Conservation (phyloP, 2,329 filamentous ascomycete genomes). For the Xylariaceae sp. region DNA sequence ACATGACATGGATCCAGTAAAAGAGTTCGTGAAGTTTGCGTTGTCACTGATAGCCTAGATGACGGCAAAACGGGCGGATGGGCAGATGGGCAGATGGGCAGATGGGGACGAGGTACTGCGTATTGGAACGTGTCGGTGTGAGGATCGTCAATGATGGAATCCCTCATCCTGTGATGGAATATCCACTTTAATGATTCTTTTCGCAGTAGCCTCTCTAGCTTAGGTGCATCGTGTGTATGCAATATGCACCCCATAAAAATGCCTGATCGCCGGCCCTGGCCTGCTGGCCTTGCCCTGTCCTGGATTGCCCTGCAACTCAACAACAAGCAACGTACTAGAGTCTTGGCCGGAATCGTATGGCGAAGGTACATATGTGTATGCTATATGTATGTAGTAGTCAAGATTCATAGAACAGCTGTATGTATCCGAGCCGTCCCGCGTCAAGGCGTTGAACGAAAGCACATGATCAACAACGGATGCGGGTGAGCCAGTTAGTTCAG, state of each 20-base stretch:
- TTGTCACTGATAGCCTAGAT: not conserved
- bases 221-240: slow-evolving; percentile 20
- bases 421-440: slow-evolving; percentile 25
- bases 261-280: too few species aligned
- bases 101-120: not conserved
- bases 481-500: slow-evolving; percentile 24
- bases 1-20: not conserved
- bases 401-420: slow-evolving; percentile 2
- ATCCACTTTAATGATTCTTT: slow-evolving; percentile 15
- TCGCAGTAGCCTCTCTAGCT: slow-evolving; percentile 19
- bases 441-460: slow-evolving; percentile 14
- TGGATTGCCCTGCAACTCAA: not conserved
- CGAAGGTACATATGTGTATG: slow-evolving; percentile 13
- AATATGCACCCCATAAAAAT: slow-evolving; percentile 19
- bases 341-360: slow-evolving; percentile 20
- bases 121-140: slow-evolving; percentile 26
- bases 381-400: slow-evolving; percentile 3
- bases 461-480: slow-evolving; percentile 27
- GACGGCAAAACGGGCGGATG: too few species aligned
- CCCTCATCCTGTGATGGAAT: slow-evolving; percentile 14
- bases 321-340: slow-evolving; percentile 7
- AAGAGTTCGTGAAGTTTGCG: not conserved
- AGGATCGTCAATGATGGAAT: slow-evolving; percentile 19
- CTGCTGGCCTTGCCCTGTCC: too few species aligned
- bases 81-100: not conserved